These are phyloP conservation scores for Fusarium bulbicola DNA, from an alignment of 2,329 filamentous ascomycete species.

Conservation along the genomic window DNA sequence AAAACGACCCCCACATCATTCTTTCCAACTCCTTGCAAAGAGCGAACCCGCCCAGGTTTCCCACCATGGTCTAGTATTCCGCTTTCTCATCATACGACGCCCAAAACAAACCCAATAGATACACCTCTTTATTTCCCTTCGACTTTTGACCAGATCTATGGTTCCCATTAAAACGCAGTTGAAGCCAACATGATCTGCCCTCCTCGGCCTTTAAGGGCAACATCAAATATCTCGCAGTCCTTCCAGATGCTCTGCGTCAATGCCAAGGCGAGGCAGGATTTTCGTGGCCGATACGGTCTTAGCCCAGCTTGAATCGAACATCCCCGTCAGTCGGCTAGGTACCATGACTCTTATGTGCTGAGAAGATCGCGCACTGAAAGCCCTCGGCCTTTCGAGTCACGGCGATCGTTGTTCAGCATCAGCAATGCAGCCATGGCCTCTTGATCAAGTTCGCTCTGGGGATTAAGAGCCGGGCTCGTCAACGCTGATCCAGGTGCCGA, in stretches of 20 bases:
- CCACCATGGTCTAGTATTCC: constrained; percentile 6
- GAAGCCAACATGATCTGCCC: neutral
- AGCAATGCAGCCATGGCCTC: constrained; percentile 87
- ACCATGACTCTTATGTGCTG: constrained; percentile 54
- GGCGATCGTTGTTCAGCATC: constrained; percentile 85
- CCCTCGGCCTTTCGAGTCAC: constrained; percentile 59
- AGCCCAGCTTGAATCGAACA: neutral
- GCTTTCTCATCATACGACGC: neutral
- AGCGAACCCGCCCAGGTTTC: constrained; percentile 1
- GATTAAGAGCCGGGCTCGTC: constrained; percentile 66
- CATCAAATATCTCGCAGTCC: neutral
- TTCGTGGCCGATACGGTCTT: neutral
- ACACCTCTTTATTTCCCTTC: neutral
- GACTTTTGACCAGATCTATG: neutral
- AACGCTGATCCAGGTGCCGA: constrained; percentile 61
- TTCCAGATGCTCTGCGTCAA: constrained; percentile 5
- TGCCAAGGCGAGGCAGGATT: neutral
- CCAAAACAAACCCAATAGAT: neutral
- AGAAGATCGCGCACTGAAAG: constrained; percentile 65
- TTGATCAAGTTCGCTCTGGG: constrained; percentile 70
- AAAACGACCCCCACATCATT: constrained; percentile 16
- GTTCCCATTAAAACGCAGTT: neutral
- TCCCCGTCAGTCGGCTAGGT: neutral
- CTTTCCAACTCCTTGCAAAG: constrained; percentile 22
- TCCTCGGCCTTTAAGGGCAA: constrained; percentile 3